A percentile compares a stretch with the other conserved stretches of the same genome.
Conservation (phyloP, 2,329 filamentous ascomycete species). For the Fusarium subtropicale region DNA sequence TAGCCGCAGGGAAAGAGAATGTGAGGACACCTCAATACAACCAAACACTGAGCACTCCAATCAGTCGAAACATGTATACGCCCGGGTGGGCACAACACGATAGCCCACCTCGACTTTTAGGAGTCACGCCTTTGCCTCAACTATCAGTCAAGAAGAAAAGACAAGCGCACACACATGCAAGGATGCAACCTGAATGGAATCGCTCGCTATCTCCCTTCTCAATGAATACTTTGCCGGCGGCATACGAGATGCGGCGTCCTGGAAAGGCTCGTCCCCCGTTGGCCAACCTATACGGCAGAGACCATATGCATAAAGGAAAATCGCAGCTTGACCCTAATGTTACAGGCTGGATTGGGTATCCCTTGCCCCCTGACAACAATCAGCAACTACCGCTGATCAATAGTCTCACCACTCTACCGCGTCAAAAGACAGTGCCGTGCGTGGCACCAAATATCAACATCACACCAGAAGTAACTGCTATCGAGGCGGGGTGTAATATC, state of each 20-base stretch:
- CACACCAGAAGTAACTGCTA: slow-evolving; percentile 55
- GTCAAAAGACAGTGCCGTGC: slow-evolving; percentile 38
- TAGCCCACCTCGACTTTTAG: slow-evolving; percentile 20
- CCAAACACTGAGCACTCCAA: not conserved
- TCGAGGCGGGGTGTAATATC: slow-evolving; percentile 50
- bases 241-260: slow-evolving; percentile 22
- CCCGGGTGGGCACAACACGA: slow-evolving; percentile 23
- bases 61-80: slow-evolving; percentile 4
- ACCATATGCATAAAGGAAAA: slow-evolving; percentile 1
- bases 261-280: slow-evolving; percentile 36
- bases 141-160: slow-evolving; percentile 39
- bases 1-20: slow-evolving; percentile 38
- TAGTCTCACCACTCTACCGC: not conserved
- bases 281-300: slow-evolving; percentile 32
- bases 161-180: slow-evolving; percentile 9
- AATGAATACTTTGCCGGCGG: slow-evolving; percentile 24
- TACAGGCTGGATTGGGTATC: not conserved
- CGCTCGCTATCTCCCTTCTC: not conserved
- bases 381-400: not conserved
- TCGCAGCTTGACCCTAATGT: not conserved
- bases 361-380: not conserved
- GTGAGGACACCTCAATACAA: slow-evolving; percentile 1
- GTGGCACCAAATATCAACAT: slow-evolving; percentile 59
- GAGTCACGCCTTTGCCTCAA: slow-evolving; percentile 14
- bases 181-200: not conserved